Evolutionary conservation across 164 flowering plant species (phyloP).

Genomic region (Vitis cinerea): DNA sequence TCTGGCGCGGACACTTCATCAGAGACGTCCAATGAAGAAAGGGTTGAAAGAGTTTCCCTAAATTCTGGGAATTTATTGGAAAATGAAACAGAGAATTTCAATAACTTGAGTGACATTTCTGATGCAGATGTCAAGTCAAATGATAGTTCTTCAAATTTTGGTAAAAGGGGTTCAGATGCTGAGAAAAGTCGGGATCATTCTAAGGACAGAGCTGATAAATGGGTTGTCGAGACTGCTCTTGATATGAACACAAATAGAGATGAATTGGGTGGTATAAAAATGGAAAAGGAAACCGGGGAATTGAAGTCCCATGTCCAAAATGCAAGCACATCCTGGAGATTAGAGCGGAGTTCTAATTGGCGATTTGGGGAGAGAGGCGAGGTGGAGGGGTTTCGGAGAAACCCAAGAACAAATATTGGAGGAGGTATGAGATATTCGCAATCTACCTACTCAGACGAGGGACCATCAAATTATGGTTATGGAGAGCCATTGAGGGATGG

Average conservation of each 20-base stretch:
- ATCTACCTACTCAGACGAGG: constrained; percentile 26
- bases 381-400: constrained; percentile 17
- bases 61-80: constrained; percentile 12
- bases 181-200: constrained; percentile 6
- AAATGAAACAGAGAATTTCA: constrained; percentile 13
- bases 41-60: constrained; percentile 9
- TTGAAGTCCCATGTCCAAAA: constrained; percentile 1
- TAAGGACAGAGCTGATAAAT: constrained; percentile 9
- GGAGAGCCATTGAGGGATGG: constrained; percentile 22
- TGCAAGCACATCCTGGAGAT: background rate
- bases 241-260: constrained; percentile 7
- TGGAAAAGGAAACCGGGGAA: constrained; percentile 11
- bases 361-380: constrained; percentile 9
- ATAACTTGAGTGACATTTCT: constrained; percentile 24
- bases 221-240: constrained; percentile 16
- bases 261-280: constrained; percentile 6
- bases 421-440: constrained; percentile 23
- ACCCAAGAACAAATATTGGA: constrained; percentile 14
- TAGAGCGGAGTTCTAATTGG: constrained; percentile 11
- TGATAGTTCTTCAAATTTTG: constrained; percentile 21
- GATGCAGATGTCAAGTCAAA: constrained; percentile 24
- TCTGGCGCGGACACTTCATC: constrained; percentile 17
- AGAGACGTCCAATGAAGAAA: constrained; percentile 29
- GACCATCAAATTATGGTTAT: constrained; percentile 32
- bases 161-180: constrained; percentile 13